phyloP scores from a whole-genome alignment of 2,329 filamentous ascomycete species.

The Myriangium duriaei region DNA sequence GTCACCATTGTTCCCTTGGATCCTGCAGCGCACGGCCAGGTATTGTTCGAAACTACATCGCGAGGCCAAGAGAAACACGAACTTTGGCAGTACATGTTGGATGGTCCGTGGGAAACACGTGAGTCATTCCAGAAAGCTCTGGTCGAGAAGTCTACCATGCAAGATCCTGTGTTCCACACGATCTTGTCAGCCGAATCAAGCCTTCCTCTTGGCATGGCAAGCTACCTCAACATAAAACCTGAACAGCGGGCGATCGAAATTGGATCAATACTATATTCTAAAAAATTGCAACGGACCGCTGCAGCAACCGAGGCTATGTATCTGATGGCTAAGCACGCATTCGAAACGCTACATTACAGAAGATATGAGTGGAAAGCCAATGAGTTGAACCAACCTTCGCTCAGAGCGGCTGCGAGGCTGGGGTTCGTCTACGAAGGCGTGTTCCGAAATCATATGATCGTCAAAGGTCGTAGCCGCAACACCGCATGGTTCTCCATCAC shows the following conservation, averaged over 20 bases:
- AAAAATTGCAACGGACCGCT: conserved; percentile 40
- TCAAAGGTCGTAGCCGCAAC: conserved; percentile 45
- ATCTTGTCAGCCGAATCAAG: too few relatives aligned
- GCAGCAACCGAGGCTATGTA: conserved; percentile 47
- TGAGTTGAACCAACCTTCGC: conserved; percentile 42
- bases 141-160: too few relatives aligned
- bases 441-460: conserved; percentile 49
- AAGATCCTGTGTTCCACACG: too few relatives aligned
- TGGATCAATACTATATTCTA: conserved; percentile 42
- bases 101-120: too few relatives aligned
- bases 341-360: conserved; percentile 42
- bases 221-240: too few relatives aligned
- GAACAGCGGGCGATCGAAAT: conserved; percentile 43
- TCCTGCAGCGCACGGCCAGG: too few relatives aligned
- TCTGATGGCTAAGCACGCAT: conserved; percentile 41
- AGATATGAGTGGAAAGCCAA: conserved; percentile 56
- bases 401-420: conserved; percentile 41
- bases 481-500: conserved; percentile 49
- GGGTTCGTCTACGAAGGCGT: conserved; percentile 49
- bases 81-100: too few relatives aligned
- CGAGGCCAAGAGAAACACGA: too few relatives aligned
- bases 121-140: too few relatives aligned
- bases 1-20: too few relatives aligned
- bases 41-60: too few relatives aligned
- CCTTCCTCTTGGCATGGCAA: too few relatives aligned